Conservation (phyloP, 495 filamentous ascomycete species). For the Haplographium delicatum region DNA sequence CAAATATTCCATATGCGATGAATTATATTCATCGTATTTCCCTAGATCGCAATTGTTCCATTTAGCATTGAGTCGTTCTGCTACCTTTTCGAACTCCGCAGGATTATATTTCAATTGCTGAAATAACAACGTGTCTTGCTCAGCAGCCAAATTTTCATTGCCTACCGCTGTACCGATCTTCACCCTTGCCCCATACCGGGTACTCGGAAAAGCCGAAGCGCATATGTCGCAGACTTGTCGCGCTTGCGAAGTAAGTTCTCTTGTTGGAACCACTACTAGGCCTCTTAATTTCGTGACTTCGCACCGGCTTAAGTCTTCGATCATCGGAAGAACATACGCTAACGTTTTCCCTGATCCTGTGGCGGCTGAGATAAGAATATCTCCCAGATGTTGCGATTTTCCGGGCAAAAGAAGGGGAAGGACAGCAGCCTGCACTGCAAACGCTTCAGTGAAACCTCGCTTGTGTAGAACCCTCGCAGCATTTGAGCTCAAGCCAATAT, state of each 20-base stretch:
- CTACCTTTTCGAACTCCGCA: constrained; percentile 38
- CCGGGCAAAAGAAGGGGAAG: constrained; percentile 69
- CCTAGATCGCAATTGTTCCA: constrained; percentile 18
- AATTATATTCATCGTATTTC: constrained; percentile 24
- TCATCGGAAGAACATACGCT: constrained; percentile 81
- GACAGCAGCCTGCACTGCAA: constrained; percentile 78
- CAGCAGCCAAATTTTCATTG: constrained; percentile 65
- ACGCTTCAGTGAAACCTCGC: constrained; percentile 66
- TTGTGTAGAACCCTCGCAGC: constrained; percentile 55
- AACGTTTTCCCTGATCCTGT: constrained; percentile 95
- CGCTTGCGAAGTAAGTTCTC: constrained; percentile 84
- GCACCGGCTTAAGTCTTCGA: constrained; percentile 61
- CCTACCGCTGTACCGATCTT: constrained; percentile 80
- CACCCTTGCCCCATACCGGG: constrained; percentile 51
- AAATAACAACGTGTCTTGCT: constrained; percentile 48
- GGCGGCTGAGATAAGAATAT: constrained; percentile 81
- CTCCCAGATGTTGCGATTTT: constrained; percentile 51
- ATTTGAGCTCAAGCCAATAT: constrained; percentile 51
- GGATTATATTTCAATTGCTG: constrained; percentile 44
- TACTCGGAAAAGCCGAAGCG: constrained; percentile 37
- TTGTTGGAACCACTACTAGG: constrained; percentile 80
- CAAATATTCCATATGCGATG: constrained; percentile 25
- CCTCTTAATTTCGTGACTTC: constrained; percentile 60
- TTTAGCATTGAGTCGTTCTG: constrained; percentile 19
- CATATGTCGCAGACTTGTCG: constrained; percentile 66